phyloP scores from a whole-genome alignment of 225 moss, liverwort and hornwort genomes.

The Bryoerythrophyllum caledonicum region DNA sequence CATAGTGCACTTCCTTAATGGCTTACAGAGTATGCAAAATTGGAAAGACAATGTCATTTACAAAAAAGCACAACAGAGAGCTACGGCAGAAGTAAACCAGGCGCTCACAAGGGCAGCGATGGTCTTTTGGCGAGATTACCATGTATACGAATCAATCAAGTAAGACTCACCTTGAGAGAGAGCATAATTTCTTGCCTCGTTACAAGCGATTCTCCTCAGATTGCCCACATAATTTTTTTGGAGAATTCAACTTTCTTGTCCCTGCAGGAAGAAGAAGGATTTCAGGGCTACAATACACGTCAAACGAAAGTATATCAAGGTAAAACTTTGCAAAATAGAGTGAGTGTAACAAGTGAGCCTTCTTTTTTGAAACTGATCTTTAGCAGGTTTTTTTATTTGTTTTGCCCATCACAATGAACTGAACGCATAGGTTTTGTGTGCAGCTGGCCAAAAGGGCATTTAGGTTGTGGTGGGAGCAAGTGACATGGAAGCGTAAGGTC shows the following conservation, averaged over 20 bases:
- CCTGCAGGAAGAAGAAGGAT: too few relatives aligned
- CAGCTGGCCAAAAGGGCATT: too few relatives aligned
- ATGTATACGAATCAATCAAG: conserved; percentile 82
- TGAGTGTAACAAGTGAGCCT: too few relatives aligned
- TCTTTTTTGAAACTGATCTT: too few relatives aligned
- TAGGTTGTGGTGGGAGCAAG: too few relatives aligned
- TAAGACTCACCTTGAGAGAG: conserved; percentile 45
- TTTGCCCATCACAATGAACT: too few relatives aligned
- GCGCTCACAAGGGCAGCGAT: conserved; percentile 88
- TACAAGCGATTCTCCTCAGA: background rate
- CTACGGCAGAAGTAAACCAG: conserved; percentile 83
- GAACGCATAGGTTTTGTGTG: too few relatives aligned
- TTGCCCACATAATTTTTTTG: background rate
- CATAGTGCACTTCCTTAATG: background rate
- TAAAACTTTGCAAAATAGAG: too few relatives aligned
- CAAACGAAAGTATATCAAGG: too few relatives aligned
- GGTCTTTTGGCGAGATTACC: conserved; percentile 90
- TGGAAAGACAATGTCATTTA: conserved; percentile 81
- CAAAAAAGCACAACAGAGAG: conserved; percentile 69
- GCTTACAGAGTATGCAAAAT: conserved; percentile 57
- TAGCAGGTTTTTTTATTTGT: too few relatives aligned
- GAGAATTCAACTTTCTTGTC: conserved; percentile 7
- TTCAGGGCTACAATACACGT: too few relatives aligned
- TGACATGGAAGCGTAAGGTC: too few relatives aligned
- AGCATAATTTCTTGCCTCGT: background rate